Percentiles rank a stretch among this genome's conserved stretches.
Evolutionary conservation across 2,329 filamentous ascomycete genomes (phyloP).

Genomic region (Aspergillus flavus): DNA sequence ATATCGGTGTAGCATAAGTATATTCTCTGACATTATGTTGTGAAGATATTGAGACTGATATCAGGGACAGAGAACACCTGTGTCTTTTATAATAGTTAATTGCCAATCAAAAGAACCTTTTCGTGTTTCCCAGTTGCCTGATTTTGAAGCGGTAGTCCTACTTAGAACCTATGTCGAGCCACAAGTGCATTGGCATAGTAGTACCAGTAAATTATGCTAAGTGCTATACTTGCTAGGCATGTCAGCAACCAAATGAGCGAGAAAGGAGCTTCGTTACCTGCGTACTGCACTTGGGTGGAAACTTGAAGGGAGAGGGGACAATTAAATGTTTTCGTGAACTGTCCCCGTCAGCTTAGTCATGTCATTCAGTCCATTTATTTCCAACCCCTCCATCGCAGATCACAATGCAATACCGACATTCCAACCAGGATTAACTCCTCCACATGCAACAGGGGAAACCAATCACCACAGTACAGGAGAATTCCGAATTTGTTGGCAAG

Average conservation of each 20-base stretch:
- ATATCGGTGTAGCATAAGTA: slow-evolving; percentile 9
- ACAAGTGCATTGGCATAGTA: neutral
- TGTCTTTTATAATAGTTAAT: slow-evolving; percentile 5
- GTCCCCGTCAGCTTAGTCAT: slow-evolving; percentile 2
- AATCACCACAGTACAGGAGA: neutral
- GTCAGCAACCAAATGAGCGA: neutral
- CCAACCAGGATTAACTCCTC: neutral
- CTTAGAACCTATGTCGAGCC: neutral
- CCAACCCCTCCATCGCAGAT: slow-evolving; percentile 3
- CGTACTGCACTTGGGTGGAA: neutral
- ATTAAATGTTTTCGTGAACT: neutral
- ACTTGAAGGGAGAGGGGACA: neutral
- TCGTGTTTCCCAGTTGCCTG: neutral
- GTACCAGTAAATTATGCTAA: neutral
- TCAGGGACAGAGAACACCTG: neutral
- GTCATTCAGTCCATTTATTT: neutral
- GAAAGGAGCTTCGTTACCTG: neutral
- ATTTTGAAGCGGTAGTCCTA: neutral
- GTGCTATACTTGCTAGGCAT: neutral
- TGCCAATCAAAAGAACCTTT: neutral
- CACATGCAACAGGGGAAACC: neutral
- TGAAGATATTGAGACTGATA: neutral
- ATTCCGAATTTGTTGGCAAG: neutral
- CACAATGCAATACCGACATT: neutral
- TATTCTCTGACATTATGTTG: neutral